Evolutionary conservation across 352 stramenopile genomes (phyloP).

Genomic region (Globisporangium solare): DNA sequence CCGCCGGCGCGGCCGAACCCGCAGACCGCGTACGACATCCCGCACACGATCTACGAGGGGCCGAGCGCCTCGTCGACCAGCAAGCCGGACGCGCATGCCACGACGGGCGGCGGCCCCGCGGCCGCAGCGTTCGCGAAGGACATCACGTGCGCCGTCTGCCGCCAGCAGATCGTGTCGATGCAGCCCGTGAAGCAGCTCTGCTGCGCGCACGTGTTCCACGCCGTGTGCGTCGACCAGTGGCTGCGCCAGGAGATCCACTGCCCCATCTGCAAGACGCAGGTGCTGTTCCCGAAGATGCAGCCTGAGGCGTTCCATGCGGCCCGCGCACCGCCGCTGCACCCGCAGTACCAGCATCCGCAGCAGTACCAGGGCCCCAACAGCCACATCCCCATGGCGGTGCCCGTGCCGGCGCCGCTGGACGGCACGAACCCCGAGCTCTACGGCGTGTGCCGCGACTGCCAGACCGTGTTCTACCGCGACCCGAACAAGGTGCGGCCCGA

Average conservation of each 20-base stretch:
- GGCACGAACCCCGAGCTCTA: conserved; percentile 37
- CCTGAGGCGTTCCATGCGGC: conserved; percentile 4
- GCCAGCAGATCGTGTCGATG: conserved; percentile 21
- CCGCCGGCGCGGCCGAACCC: background rate
- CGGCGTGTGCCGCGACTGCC: conserved; percentile 53
- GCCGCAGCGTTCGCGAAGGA: too few relatives aligned
- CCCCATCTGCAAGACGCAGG: conserved; percentile 50
- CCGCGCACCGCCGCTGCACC: conserved; percentile 2
- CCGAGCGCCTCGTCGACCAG: background rate
- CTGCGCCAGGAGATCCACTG: conserved; percentile 40
- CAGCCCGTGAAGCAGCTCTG: conserved; percentile 48
- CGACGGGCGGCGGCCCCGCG: too few relatives aligned
- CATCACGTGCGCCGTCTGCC: conserved; percentile 34
- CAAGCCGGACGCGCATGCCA: background rate
- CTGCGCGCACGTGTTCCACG: conserved; percentile 65
- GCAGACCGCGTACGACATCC: conserved; percentile 12
- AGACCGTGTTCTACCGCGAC: conserved; percentile 61
- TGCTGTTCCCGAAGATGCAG: conserved; percentile 40
- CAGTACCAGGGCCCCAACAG: background rate
- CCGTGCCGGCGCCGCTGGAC: conserved; percentile 20
- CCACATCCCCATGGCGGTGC: conserved; percentile 8
- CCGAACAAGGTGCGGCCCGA: conserved; percentile 41
- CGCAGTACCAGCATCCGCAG: conserved; percentile 6
- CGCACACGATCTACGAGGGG: conserved; percentile 5
- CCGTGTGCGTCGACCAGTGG: conserved; percentile 50